phyloP scores from a whole-genome alignment of 2,329 filamentous ascomycete genomes.

The Alternaria incomplexa region DNA sequence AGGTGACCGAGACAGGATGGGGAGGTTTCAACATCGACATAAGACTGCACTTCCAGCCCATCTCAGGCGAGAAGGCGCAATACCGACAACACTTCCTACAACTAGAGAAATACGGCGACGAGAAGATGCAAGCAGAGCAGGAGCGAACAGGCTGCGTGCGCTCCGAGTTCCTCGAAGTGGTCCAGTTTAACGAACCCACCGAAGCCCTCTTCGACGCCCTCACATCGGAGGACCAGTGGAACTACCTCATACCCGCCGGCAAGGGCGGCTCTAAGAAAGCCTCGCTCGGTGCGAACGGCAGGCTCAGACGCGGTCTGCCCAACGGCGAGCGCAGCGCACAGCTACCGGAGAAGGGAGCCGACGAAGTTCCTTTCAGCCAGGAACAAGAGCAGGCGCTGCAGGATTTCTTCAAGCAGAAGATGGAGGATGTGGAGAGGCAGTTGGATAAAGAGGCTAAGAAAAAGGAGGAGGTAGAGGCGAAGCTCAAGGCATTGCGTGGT shows the following conservation, averaged over 20 bases:
- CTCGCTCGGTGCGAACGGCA: conserved; percentile 38
- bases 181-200: conserved; percentile 96
- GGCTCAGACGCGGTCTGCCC: conserved; percentile 43
- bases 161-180: conserved; percentile 87
- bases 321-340: conserved; percentile 47
- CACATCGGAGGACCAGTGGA: conserved; percentile 71
- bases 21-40: conserved; percentile 97
- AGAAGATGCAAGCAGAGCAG: conserved; percentile 68
- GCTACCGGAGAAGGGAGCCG: conserved; percentile 42
- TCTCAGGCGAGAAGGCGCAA: conserved; percentile 90
- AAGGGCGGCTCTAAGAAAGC: conserved; percentile 53
- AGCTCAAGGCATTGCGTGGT: conserved; percentile 36
- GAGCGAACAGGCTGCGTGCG: conserved; percentile 65
- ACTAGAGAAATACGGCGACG: conserved; percentile 83
- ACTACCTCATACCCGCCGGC: conserved; percentile 49
- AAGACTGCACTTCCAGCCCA: conserved; percentile 89
- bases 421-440: conserved; percentile 41
- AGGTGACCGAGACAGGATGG: conserved; percentile 93
- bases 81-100: conserved; percentile 93
- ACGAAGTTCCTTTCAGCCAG: conserved; percentile 44
- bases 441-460: conserved; percentile 39
- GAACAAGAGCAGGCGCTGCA: conserved; percentile 45
- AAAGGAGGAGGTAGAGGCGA: conserved; percentile 40
- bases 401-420: conserved; percentile 38
- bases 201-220: conserved; percentile 89